Percentiles rank a stretch among this genome's conserved stretches.
Conservation (phyloP, 108 stramenopile species). For the Nannochloropsis gaditana region DNA sequence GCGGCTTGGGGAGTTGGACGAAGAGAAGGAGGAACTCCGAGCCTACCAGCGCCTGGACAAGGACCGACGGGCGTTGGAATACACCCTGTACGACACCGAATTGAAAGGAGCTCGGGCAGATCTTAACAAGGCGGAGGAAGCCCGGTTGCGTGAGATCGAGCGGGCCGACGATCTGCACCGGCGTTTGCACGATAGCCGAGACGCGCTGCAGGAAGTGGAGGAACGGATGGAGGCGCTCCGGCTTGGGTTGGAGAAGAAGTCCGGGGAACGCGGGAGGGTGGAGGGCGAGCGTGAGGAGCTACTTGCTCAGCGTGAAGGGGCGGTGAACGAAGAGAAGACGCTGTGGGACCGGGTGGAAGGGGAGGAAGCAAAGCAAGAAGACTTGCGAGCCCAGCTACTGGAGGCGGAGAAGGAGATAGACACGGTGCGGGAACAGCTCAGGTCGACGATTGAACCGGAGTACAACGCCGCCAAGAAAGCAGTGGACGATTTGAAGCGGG, state of each 20-base stretch:
- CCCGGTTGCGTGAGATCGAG: constrained; percentile 61
- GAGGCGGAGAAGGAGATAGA: constrained; percentile 30
- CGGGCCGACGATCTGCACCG: constrained; percentile 28
- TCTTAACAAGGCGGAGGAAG: constrained; percentile 71
- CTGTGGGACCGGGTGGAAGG: constrained; percentile 25
- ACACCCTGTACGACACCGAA: constrained; percentile 92
- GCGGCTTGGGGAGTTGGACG: constrained; percentile 79
- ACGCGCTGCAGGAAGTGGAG: constrained; percentile 29
- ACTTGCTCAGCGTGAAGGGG: background rate
- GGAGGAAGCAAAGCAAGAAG: constrained; percentile 16
- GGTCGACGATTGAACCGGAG: background rate
- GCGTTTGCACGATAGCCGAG: constrained; percentile 22
- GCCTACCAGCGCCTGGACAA: constrained; percentile 77
- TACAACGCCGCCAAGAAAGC: constrained; percentile 9
- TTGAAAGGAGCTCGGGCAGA: constrained; percentile 57
- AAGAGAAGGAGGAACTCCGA: constrained; percentile 85
- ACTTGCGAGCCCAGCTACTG: constrained; percentile 21
- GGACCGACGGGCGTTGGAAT: constrained; percentile 83
- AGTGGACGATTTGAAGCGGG: constrained; percentile 52
- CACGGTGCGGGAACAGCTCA: background rate
- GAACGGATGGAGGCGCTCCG: background rate
- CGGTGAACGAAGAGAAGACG: constrained; percentile 24
- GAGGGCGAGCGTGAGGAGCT: constrained; percentile 18
- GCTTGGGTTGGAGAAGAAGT: constrained; percentile 22
- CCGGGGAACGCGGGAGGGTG: constrained; percentile 24